Conservation (phyloP, 176 grass and related monocot species). For the Puccinellia tenuiflora region DNA sequence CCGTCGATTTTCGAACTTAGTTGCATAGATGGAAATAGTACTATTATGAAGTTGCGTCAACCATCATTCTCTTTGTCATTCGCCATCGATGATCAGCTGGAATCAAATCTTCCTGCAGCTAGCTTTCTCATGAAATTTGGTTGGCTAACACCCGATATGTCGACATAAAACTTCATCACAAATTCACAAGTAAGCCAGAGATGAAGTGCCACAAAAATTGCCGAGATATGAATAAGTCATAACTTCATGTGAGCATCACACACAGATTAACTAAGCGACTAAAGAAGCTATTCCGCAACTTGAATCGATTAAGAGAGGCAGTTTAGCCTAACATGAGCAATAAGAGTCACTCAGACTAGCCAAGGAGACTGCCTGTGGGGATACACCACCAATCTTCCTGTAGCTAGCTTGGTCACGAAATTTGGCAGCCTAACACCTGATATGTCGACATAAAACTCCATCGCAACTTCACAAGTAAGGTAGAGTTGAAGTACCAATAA, state of each 20-base stretch:
- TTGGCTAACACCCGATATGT: not conserved
- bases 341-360: no score
- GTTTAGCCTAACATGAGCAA: no score
- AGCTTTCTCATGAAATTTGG: not conserved
- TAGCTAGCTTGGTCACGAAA: not conserved
- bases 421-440: no score
- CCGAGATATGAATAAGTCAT: not conserved
- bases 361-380: no score
- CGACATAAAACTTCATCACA: not conserved
- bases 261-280: no score
- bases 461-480: not conserved
- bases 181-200: not conserved
- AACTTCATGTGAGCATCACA: not conserved
- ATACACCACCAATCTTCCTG: no score
- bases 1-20: no score
- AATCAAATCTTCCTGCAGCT: not conserved
- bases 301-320: no score
- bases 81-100: not conserved
- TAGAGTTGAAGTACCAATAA: not conserved
- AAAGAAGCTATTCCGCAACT: no score
- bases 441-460: not conserved
- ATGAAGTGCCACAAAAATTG: not conserved
- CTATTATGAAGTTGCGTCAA: no score
- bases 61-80: no score
- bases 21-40: no score